Evolutionary conservation across 1,284 basidiomycete genomes (phyloP), one percentile per base, ranked within the genome.

Genomic region (Afroboletus lepidellus): DNA sequence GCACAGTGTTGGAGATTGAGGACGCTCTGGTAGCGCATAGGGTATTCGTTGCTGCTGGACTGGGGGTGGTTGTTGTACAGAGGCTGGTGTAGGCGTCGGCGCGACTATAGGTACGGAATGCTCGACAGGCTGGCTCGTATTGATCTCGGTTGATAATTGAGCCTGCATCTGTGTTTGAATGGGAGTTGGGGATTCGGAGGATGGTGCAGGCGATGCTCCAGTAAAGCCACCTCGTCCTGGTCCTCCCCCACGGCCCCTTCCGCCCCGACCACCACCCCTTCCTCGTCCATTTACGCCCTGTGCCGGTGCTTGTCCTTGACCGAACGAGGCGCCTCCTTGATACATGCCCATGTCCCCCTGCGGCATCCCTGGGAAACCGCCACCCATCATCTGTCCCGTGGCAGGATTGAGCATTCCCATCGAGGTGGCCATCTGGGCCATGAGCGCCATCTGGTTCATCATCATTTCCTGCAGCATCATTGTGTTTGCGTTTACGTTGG

Each of bases 1-100:
- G 82, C 94, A 98, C 20, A 98, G 74, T 0, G 88, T 90, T 0
- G 90, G 90, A 3, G 90, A 90, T 60, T 87, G 85, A 3, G 89
- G 90, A 27, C 90, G 79, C 55, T 86, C 84, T n/a, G 88, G 87
- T 13, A 83, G 65, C 3, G 74, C 76, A 59, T 82, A 86, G 2
- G 76, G 74, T 69, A 69, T 69, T 33, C 52, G 62, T 48, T 56
- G 64, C 8, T 74, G 64, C 29, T 73, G 75, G 51, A 64, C 59
- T 20, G 65, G 62, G 6, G 70, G 59, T 15, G 69, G 60, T 20
- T 54, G 63, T 27, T 71, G 59, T 16, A 65, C 51, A 41, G 68
- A 55, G 23, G 71, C 65, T 13, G 63, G 52, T 32, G 64, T 58
- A 37, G 77, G 61, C n/a, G 67, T 59, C 18, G 71, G 59, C 15